These are phyloP conservation scores for Kregervanrija pseudodelftensis DNA, from an alignment of 805 yeast species.

Conservation along the genomic window DNA sequence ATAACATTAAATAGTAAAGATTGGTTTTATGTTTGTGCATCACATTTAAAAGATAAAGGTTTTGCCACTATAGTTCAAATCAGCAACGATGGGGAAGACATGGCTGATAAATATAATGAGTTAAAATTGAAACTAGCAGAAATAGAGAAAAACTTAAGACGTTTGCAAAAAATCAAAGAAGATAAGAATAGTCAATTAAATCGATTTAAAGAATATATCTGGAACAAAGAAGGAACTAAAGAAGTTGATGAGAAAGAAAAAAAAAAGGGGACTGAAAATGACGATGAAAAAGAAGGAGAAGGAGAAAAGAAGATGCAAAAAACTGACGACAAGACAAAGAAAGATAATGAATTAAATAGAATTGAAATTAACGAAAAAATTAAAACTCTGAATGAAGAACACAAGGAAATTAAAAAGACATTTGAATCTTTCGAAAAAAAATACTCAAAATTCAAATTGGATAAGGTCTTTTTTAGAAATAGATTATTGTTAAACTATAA, in stretches of 20 bases:
- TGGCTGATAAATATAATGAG: conserved; percentile 14
- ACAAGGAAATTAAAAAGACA: conserved; percentile 4
- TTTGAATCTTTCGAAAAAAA: conserved; percentile 19
- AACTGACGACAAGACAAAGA: not conserved
- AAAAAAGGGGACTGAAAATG: not conserved
- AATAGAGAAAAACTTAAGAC: conserved; percentile 28
- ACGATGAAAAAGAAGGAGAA: conserved; percentile 1
- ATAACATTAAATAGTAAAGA: conserved; percentile 37
- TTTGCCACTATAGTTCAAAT: conserved; percentile 34
- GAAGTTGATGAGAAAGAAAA: conserved; percentile 8
- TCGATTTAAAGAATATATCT: conserved; percentile 20
- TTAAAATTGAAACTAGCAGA: conserved; percentile 19
- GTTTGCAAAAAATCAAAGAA: conserved; percentile 26
- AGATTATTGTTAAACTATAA: conserved; percentile 33
- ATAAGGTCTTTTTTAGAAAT: conserved; percentile 33
- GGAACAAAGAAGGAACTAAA: conserved; percentile 12
- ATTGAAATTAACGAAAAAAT: conserved; percentile 5
- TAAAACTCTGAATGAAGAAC: conserved; percentile 7
- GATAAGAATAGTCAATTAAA: conserved; percentile 19
- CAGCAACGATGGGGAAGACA: conserved; percentile 17
- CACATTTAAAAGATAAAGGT: conserved; percentile 39
- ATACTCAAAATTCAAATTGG: conserved; percentile 34
- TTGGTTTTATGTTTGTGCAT: conserved; percentile 45
- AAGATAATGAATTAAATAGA: not conserved
- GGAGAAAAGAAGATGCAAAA: conserved; percentile 7